Evolutionary conservation across 2,329 filamentous ascomycete species (phyloP), one percentile per base, ranked within the genome.

Genomic region (Purpureocillium lavendulum): DNA sequence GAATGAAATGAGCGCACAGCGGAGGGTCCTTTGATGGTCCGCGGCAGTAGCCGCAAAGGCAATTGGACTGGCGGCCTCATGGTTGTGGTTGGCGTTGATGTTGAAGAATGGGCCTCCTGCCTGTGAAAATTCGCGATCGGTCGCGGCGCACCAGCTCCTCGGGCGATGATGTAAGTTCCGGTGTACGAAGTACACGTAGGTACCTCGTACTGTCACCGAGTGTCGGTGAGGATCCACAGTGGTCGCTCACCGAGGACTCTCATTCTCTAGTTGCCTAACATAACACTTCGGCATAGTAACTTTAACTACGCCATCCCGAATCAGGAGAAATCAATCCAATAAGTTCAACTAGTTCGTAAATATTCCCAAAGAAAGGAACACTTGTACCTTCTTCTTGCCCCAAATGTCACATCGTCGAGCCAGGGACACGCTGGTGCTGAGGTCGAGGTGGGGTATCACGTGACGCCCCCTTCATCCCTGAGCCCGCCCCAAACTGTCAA

Each of bases 41-140:
- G 55, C 13, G 56, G 47, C 39, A 55, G 52, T 35, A 61, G 53
- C 34, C 60, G 60, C 17, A 69, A 50, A n/a, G 62, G 55, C 48
- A 65, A 48, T 54, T 60, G 61, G 17, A 61, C 51, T 28, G 63
- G 46, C 17, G 60, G 52, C 45, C 65, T 65, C 70, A 73, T 73
- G 30, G 39, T 53, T 31, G 42, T 30, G 44, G 35, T 38, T 40
- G 37, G 36, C 31, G n/a, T n/a, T n/a, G 26, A 30, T 31, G 30
- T 40, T 44, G 39, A 37, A 39, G 35, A 18, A 38, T 31, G 30
- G 40, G 31, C 21, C 18, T 30, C 21, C 18, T 30, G 12, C 31
- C 15, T 32, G 39, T 34, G 41, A 47, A 41, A 45, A 40, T 45
- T 43, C 38, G 39, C 41, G 33, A 10, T 26, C 21, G 10, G 21